Conservation (phyloP, 139 green algal species). For the Chlamydomonas incerta region DNA sequence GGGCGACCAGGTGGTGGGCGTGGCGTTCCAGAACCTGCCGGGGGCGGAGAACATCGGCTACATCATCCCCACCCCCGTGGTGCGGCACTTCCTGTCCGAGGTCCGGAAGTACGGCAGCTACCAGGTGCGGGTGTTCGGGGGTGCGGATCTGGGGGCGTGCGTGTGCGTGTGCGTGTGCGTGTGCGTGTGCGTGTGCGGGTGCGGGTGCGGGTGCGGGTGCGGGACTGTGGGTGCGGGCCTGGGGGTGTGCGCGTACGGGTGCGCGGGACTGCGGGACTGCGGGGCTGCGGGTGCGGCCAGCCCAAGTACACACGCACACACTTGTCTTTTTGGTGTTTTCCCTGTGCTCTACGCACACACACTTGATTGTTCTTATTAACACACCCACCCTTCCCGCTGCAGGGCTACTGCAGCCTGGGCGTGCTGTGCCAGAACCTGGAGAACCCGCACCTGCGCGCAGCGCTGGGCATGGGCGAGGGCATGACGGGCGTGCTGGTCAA, state of each 20-base stretch:
- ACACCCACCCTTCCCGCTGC: not conserved
- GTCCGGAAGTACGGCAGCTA: slow-evolving; percentile 53
- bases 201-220: no score
- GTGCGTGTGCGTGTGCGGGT: no score
- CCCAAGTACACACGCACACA: no score
- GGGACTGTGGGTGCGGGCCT: no score
- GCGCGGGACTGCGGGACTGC: no score
- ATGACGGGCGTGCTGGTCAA: slow-evolving; percentile 79
- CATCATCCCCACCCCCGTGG: slow-evolving; percentile 63
- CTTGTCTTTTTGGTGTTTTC: no score
- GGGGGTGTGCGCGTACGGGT: no score
- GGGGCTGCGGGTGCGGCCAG: no score
- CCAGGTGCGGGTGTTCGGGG: slow-evolving; percentile 44
- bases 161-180: no score
- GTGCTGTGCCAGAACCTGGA: slow-evolving; percentile 80
- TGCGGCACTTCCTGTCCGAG: slow-evolving; percentile 62
- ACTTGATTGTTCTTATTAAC: not conserved
- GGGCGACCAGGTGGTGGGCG: slow-evolving; percentile 64
- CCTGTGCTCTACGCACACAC: no score
- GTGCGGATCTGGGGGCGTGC: no score
- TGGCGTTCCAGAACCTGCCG: slow-evolving; percentile 80
- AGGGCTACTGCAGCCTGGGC: slow-evolving; percentile 74
- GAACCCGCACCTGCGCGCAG: slow-evolving; percentile 71
- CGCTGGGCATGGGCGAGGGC: slow-evolving; percentile 65
- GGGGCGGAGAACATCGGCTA: slow-evolving; percentile 78